Evolutionary conservation across 1,139 yeast genomes (phyloP), one percentile per base, ranked within the genome.

Genomic region (Kurtzmaniella quercitrusa): DNA sequence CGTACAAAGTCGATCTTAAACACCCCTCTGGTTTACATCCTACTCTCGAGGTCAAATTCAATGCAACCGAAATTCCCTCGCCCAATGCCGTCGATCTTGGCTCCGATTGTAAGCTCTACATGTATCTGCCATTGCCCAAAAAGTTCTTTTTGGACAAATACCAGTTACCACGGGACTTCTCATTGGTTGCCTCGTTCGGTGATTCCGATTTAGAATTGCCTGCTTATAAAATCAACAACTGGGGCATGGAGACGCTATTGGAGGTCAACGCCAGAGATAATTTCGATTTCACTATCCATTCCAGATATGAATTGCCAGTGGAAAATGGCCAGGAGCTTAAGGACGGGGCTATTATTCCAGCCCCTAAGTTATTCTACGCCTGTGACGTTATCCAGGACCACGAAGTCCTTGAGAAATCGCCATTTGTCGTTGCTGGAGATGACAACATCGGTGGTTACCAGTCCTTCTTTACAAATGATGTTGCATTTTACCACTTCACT

Each of bases 231-330:
- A 55, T 70, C 1, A 42, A 48, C 2, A 62, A 62, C 46, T 73
- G 78, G 78, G 78, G 78, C 0, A 65, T 59, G 45, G 76, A 71
- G 46, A 46, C 70, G 2, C 52, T 73, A 37, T 50, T 66, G 11
- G 53, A 52, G 12, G 42, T 46, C 9, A 44, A 44, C 31, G 44
- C 44, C 37, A 37, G 40, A 1, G n/a, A 39, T 18, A 46, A 48
- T 10, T 51, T 61, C 11, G 61, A 62, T 24, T 51, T 70, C 10
- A 63, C 64, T 9, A 48, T 70, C 15, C 75, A 70, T 52, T 62
- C 73, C n/a, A 50, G 75, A 41, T 70, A 70, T 51, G 75, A 70
- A 52, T 44, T 51, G 15, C 76, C 76, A 3, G 44, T 42, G 14
- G 34, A 46, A 11, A 42, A 46, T 14, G 47, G 50, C 1, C 47